Evolutionary conservation across 768 basidiomycete species (phyloP).

Genomic region (Suillus americanus): DNA sequence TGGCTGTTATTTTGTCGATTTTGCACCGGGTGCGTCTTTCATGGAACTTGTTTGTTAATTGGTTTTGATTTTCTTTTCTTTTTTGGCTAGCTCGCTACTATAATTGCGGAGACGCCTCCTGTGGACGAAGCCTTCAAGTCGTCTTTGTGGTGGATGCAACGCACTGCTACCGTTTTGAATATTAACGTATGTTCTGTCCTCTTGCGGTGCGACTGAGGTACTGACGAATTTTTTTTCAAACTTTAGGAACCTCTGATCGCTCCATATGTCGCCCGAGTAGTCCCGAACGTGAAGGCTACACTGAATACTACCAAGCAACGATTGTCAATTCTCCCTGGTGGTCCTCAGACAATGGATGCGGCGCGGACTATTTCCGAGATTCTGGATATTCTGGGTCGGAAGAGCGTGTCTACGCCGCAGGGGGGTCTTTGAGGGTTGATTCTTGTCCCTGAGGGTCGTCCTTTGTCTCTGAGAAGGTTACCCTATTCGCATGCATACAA

Average conservation of each 20-base stretch:
- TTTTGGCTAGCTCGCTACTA: slow-evolving; percentile 58
- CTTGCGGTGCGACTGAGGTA: not conserved
- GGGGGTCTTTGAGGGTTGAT: not conserved
- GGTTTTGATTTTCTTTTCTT: not conserved
- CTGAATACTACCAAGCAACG: slow-evolving; percentile 81
- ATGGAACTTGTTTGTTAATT: slow-evolving; percentile 3
- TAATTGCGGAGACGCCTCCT: slow-evolving; percentile 74
- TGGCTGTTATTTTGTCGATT: slow-evolving; percentile 81
- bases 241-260: slow-evolving; percentile 75
- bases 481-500: not conserved
- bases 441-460: not conserved
- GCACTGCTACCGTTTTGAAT: slow-evolving; percentile 67
- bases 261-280: slow-evolving; percentile 77
- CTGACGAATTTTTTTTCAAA: not conserved
- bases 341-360: slow-evolving; percentile 64
- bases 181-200: slow-evolving; percentile 52
- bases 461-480: not conserved
- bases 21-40: slow-evolving; percentile 68
- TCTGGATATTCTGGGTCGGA: slow-evolving; percentile 64
- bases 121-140: slow-evolving; percentile 80
- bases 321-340: slow-evolving; percentile 73
- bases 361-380: slow-evolving; percentile 72
- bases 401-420: slow-evolving; percentile 23
- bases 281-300: slow-evolving; percentile 76
- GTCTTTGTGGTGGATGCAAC: slow-evolving; percentile 85